These are phyloP conservation scores for Aspergillus nanangensis DNA, from an alignment of 495 filamentous ascomycete species.

Conservation along the genomic window DNA sequence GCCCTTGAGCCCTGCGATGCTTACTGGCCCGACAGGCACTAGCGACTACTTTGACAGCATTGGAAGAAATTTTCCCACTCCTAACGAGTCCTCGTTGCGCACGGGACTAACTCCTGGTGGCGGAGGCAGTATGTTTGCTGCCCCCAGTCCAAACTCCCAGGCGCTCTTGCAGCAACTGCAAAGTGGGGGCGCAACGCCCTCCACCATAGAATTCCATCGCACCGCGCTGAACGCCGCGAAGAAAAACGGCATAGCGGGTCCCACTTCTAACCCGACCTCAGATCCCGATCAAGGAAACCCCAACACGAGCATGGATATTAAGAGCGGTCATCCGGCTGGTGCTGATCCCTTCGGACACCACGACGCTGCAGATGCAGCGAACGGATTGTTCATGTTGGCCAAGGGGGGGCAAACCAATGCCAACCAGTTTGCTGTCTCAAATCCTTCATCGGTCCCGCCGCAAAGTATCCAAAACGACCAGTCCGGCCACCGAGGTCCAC, in stretches of 20 bases:
- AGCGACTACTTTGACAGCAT: conserved; percentile 80
- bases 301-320: conserved; percentile 46
- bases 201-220: conserved; percentile 89
- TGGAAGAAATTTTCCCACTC: conserved; percentile 85
- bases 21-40: conserved; percentile 74
- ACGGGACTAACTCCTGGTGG: conserved; percentile 93
- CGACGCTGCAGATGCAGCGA: conserved; percentile 90
- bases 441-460: conserved; percentile 31
- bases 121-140: conserved; percentile 96
- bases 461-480: conserved; percentile 39
- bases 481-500: conserved; percentile 30
- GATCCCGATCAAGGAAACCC: conserved; percentile 42
- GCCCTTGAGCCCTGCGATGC: conserved; percentile 95
- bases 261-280: conserved; percentile 49
- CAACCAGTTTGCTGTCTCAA: conserved; percentile 49
- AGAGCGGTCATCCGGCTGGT: conserved; percentile 36
- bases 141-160: conserved; percentile 81
- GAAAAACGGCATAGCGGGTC: conserved; percentile 40
- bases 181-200: conserved; percentile 79
- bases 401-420: conserved; percentile 54
- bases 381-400: conserved; percentile 88
- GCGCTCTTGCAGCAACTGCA: conserved; percentile 74
- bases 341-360: conserved; percentile 71
- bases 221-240: conserved; percentile 83
- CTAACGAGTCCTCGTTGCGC: conserved; percentile 92